phyloP scores from a whole-genome alignment of 2,329 filamentous ascomycete species.

The Uncinocarpus reesii region DNA sequence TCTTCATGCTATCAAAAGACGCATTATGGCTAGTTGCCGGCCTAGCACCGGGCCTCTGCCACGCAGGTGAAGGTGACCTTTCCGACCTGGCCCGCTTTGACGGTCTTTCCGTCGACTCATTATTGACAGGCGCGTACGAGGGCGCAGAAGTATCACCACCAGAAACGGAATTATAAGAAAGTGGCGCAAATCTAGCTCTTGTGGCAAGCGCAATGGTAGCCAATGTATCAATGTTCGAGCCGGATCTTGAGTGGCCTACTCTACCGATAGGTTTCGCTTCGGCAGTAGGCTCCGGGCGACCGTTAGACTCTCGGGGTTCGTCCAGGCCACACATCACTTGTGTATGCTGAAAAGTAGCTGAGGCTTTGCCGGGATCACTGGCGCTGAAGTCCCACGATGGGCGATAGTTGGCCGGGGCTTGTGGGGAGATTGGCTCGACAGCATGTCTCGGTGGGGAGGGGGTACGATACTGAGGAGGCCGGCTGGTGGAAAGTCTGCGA shows the following conservation, averaged over 20 bases:
- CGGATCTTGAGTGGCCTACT: constrained; percentile 35
- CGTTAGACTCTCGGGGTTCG: background rate
- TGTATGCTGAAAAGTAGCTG: constrained; percentile 12
- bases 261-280: background rate
- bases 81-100: constrained; percentile 53
- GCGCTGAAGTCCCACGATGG: constrained; percentile 20
- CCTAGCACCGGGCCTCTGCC: constrained; percentile 22
- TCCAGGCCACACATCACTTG: constrained; percentile 17
- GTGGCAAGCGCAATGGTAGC: constrained; percentile 43
- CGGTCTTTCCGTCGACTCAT: constrained; percentile 36
- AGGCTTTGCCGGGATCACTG: background rate
- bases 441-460: constrained; percentile 40
- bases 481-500: constrained; percentile 17
- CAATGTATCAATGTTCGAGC: constrained; percentile 41
- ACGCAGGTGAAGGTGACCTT: constrained; percentile 38
- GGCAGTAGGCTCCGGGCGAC: background rate
- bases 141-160: constrained; percentile 69
- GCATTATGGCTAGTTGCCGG: constrained; percentile 26
- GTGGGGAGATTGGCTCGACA: constrained; percentile 38
- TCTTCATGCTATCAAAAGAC: constrained; percentile 30
- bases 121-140: constrained; percentile 55
- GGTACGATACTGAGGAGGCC: constrained; percentile 37
- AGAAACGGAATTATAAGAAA: constrained; percentile 47
- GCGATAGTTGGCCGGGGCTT: constrained; percentile 24
- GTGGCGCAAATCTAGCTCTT: constrained; percentile 35